phyloP scores from a whole-genome alignment of 805 yeast genomes.

The Ogataea ganodermae region DNA sequence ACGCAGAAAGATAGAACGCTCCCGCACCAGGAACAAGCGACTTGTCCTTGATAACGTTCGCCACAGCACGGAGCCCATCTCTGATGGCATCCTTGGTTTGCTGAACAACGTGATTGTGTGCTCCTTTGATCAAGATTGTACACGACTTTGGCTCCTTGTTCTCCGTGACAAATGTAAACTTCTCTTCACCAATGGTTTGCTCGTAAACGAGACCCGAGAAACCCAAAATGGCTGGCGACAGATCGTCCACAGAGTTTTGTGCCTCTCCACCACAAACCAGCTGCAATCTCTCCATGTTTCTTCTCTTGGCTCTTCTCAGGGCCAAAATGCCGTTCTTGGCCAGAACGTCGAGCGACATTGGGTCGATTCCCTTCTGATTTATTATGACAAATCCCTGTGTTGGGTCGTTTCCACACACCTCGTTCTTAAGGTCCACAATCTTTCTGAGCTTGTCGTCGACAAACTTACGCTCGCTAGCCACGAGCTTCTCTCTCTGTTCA shows the following conservation, averaged over 20 bases:
- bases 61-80: constrained; percentile 94
- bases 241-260: constrained; percentile 94
- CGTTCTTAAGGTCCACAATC: constrained; percentile 89
- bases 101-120: constrained; percentile 82
- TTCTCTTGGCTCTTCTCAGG: constrained; percentile 94
- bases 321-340: constrained; percentile 94
- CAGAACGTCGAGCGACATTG: constrained; percentile 91
- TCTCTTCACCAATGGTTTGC: constrained; percentile 94
- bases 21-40: constrained; percentile 96
- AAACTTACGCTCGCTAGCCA: constrained; percentile 88
- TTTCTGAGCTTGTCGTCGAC: constrained; percentile 91
- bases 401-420: constrained; percentile 77
- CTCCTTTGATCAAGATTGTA: constrained; percentile 90
- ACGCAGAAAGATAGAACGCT: constrained; percentile 85
- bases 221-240: constrained; percentile 78
- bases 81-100: constrained; percentile 97
- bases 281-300: constrained; percentile 98
- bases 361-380: constrained; percentile 98
- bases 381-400: constrained; percentile 86
- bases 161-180: constrained; percentile 93
- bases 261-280: constrained; percentile 97
- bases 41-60: constrained; percentile 85
- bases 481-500: constrained; percentile 93
- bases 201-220: constrained; percentile 89
- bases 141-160: constrained; percentile 86